These are phyloP conservation scores for Carpinus fangiana DNA, from an alignment of 306 rosid species.

Conservation along the genomic window DNA sequence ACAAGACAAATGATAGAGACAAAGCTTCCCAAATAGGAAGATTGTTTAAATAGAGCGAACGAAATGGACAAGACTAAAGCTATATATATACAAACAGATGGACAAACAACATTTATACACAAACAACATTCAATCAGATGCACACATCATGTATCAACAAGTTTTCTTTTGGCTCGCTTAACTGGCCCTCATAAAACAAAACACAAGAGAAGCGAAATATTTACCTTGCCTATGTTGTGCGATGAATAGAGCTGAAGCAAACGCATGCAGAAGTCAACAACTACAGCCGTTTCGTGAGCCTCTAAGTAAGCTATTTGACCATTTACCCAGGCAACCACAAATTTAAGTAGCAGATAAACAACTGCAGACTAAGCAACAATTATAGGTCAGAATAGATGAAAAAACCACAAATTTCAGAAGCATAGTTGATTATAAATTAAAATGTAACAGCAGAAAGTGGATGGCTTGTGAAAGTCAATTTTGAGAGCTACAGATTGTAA, in stretches of 20 bases:
- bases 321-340: slow-evolving; percentile 92
- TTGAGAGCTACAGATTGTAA: neutral
- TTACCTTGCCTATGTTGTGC: slow-evolving; percentile 95
- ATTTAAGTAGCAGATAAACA: slow-evolving; percentile 86
- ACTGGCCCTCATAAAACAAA: slow-evolving; percentile 13
- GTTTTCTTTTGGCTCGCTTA: slow-evolving; percentile 4
- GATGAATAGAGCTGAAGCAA: slow-evolving; percentile 91
- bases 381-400: slow-evolving; percentile 30
- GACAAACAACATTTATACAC: neutral
- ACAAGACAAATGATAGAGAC: no score
- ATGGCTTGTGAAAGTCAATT: neutral
- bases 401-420: slow-evolving; percentile 1
- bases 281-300: slow-evolving; percentile 72
- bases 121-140: neutral
- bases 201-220: slow-evolving; percentile 19
- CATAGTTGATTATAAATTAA: neutral
- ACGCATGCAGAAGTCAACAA: slow-evolving; percentile 79
- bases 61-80: no score
- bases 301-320: slow-evolving; percentile 91
- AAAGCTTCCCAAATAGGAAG: no score
- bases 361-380: slow-evolving; percentile 80
- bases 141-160: no score
- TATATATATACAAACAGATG: no score
- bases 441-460: neutral
- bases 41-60: no score